Evolutionary conservation across 306 rosid species (phyloP), one percentile per base, ranked within the genome.

Genomic region (Medicago truncatula): DNA sequence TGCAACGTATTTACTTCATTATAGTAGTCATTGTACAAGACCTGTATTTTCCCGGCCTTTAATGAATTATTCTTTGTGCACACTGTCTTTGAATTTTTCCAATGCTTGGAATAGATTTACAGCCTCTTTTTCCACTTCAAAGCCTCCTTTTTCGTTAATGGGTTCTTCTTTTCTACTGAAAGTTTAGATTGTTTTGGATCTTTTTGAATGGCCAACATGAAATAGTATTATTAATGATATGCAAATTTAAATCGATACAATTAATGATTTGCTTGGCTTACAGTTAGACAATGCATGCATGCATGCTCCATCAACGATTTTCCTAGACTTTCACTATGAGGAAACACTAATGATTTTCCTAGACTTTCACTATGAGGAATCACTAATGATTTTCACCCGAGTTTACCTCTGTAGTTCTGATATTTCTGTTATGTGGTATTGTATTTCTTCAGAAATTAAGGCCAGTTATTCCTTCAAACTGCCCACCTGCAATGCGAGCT

Each of bases 401-500:
- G 38, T 58, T 60, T 60, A 28, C 40, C 9, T 13, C 14, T 31
- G 52, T 8, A 12, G 60, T 73, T 49, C 79, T 86, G 59, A 76
- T 46, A 34, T 70, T 56, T 75, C 2, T 76, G 76, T 46, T 46
- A 28, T 52, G 43, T 65, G 50, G 52, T 72, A 7, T 62, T 74
- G 28, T 67, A 0, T 60, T 58, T 82, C 72, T 78, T 66, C 92
- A 96, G 99, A 90, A 89, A 74, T 50, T 81, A 81, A 90, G 96
- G 75, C 99, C 97, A 7, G 65, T 21, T 38, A 83, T 96, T 74
- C 98, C 96, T 31, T 76, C 78, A 39, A 25, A 52, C 75, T 96
- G 98, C 38, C 92, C 92, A 4, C 73, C 87, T 49, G 93, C 91
- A 1, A 83, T 96, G 91, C 79, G 86, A 82, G 92, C 90, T 8